Evolutionary conservation across 306 rosid genomes (phyloP).

Genomic region (Castanospermum australe): DNA sequence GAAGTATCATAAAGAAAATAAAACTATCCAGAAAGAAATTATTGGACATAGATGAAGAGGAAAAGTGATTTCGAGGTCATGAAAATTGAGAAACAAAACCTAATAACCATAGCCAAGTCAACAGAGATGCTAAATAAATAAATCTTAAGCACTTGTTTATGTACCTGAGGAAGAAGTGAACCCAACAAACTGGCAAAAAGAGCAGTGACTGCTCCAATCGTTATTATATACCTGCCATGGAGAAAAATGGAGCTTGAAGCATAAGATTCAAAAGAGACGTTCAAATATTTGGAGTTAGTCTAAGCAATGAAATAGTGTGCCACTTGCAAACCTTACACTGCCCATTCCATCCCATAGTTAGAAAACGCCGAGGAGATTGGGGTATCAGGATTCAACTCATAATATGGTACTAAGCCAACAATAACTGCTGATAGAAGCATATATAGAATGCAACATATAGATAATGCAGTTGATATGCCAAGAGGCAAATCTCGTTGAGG

Average conservation of each 20-base stretch:
- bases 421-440: conserved; percentile 70
- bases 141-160: not conserved
- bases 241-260: conserved; percentile 18
- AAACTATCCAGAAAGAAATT: not conserved
- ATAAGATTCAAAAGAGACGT: not conserved
- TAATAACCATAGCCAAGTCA: conserved; percentile 12
- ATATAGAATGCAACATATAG: conserved; percentile 59
- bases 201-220: conserved; percentile 81
- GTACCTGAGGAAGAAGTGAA: conserved; percentile 87
- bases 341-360: conserved; percentile 66
- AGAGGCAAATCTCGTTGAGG: conserved; percentile 78
- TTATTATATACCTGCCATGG: conserved; percentile 62
- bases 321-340: conserved; percentile 63
- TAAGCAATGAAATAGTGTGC: conserved; percentile 4
- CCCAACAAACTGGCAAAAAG: conserved; percentile 80
- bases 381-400: conserved; percentile 65
- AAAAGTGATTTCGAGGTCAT: not conserved
- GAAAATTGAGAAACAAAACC: conserved; percentile 3
- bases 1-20: not conserved
- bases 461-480: conserved; percentile 60
- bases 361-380: conserved; percentile 71
- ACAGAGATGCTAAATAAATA: conserved; percentile 1
- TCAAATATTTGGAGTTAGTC: not conserved
- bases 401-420: conserved; percentile 71
- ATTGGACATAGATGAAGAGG: not conserved